These are phyloP conservation scores for Bombardia bombarda DNA, from an alignment of 495 filamentous ascomycete genomes.

Conservation along the genomic window DNA sequence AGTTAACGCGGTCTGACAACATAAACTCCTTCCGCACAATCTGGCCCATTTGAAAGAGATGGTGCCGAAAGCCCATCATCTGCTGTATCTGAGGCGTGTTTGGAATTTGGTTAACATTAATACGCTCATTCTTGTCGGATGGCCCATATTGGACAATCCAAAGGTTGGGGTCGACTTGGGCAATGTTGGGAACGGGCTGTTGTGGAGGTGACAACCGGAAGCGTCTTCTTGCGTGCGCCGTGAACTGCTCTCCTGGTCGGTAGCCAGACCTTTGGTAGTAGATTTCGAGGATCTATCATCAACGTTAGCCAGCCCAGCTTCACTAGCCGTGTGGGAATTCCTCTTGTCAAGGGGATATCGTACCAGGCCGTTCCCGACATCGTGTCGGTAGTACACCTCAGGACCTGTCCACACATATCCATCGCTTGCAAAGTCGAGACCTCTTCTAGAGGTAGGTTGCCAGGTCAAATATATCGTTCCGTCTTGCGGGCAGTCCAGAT, in stretches of 20 bases:
- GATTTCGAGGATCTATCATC: conserved; percentile 60
- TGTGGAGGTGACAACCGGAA: conserved; percentile 70
- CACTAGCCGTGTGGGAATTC: neutral
- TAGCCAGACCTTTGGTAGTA: conserved; percentile 73
- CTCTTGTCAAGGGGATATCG: conserved; percentile 17
- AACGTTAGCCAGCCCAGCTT: conserved; percentile 10
- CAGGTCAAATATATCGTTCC: conserved; percentile 77
- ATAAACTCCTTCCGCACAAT: conserved; percentile 89
- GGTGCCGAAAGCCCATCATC: conserved; percentile 54
- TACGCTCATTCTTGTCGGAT: conserved; percentile 60
- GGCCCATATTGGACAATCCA: conserved; percentile 93
- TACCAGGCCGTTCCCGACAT: conserved; percentile 69
- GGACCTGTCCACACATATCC: conserved; percentile 82
- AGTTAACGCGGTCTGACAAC: conserved; percentile 77
- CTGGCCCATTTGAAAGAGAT: conserved; percentile 69
- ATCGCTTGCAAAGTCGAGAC: conserved; percentile 72
- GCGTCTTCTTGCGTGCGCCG: conserved; percentile 68
- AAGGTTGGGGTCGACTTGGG: conserved; percentile 66
- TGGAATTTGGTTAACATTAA: conserved; percentile 57
- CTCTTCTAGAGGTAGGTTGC: conserved; percentile 65
- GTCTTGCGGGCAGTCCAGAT: conserved; percentile 72
- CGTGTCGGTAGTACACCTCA: conserved; percentile 62
- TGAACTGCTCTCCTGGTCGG: conserved; percentile 56
- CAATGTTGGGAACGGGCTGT: conserved; percentile 48
- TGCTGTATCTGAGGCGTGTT: conserved; percentile 48